Evolutionary conservation across 805 yeast genomes (phyloP).

Genomic region (Suhomyces sp.): DNA sequence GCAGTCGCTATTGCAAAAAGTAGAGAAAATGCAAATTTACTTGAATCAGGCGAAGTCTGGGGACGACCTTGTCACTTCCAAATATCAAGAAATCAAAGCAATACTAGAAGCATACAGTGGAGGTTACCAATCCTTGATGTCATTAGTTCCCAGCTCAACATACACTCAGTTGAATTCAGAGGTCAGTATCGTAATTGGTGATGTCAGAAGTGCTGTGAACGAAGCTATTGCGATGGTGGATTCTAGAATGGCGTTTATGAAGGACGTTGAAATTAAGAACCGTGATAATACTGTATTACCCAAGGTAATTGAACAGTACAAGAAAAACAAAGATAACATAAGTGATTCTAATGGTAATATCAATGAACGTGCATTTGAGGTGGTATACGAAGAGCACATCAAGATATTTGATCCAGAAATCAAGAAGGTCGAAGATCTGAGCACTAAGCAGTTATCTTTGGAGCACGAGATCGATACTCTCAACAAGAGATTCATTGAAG

Average conservation of each 20-base stretch:
- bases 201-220: slow-evolving; percentile 35
- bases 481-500: slow-evolving; percentile 12
- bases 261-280: slow-evolving; percentile 45
- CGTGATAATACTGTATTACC: slow-evolving; percentile 51
- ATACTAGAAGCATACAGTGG: slow-evolving; percentile 45
- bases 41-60: slow-evolving; percentile 59
- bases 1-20: slow-evolving; percentile 34
- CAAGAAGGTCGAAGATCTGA: slow-evolving; percentile 41
- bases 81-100: slow-evolving; percentile 49
- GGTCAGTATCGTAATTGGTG: slow-evolving; percentile 27
- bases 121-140: slow-evolving; percentile 32
- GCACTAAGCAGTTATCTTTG: slow-evolving; percentile 23
- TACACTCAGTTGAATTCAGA: slow-evolving; percentile 35
- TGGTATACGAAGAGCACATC: slow-evolving; percentile 42
- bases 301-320: slow-evolving; percentile 50
- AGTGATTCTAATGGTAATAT: slow-evolving; percentile 18
- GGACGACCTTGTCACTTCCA: slow-evolving; percentile 51
- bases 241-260: slow-evolving; percentile 40
- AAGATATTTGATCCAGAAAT: slow-evolving; percentile 51
- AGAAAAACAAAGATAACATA: slow-evolving; percentile 17
- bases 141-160: slow-evolving; percentile 41
- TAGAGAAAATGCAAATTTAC: slow-evolving; percentile 48
- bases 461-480: slow-evolving; percentile 17
- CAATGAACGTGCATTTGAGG: slow-evolving; percentile 34
- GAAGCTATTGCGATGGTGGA: slow-evolving; percentile 30